Evolutionary conservation across 352 stramenopile genomes (phyloP).

Genomic region (Elongisporangium senticosum): DNA sequence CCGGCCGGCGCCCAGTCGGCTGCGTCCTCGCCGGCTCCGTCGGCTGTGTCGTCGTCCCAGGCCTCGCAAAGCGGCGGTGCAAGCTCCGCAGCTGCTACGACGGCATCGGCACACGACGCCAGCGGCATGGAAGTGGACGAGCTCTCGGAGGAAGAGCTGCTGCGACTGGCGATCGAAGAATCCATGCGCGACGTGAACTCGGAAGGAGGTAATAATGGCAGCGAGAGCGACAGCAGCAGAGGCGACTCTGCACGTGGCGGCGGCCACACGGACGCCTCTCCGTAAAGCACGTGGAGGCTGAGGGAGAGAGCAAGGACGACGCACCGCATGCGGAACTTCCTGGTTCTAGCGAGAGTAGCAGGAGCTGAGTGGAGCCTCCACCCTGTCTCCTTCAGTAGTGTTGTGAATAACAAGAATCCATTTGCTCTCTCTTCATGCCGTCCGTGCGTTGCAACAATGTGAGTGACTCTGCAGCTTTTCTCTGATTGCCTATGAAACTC

Average conservation of each 20-base stretch:
- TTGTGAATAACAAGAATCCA: no score
- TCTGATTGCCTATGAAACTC: no score
- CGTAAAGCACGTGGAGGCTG: background rate
- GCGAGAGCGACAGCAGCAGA: background rate
- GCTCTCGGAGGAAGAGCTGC: slow-evolving; percentile 82
- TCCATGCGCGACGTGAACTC: slow-evolving; percentile 78
- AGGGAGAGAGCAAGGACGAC: background rate
- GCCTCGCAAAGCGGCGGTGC: slow-evolving; percentile 59
- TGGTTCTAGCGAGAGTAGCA: background rate
- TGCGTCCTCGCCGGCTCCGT: slow-evolving; percentile 66
- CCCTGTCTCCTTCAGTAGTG: no score
- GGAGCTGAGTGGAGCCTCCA: no score
- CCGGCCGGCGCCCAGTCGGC: slow-evolving; percentile 55
- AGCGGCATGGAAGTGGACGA: slow-evolving; percentile 80
- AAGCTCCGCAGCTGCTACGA: slow-evolving; percentile 65
- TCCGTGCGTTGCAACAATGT: no score
- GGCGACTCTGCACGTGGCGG: background rate
- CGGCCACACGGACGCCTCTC: no score
- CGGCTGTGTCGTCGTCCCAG: slow-evolving; percentile 71
- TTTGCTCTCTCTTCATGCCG: no score
- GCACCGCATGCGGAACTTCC: background rate
- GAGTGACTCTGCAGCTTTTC: no score
- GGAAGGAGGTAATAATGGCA: slow-evolving; percentile 44
- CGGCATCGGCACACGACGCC: slow-evolving; percentile 70
- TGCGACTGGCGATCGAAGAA: slow-evolving; percentile 82